Base-by-base conservation (phyloP, 2,329 filamentous ascomycete genomes). In the Cadophora sp. region DNA sequence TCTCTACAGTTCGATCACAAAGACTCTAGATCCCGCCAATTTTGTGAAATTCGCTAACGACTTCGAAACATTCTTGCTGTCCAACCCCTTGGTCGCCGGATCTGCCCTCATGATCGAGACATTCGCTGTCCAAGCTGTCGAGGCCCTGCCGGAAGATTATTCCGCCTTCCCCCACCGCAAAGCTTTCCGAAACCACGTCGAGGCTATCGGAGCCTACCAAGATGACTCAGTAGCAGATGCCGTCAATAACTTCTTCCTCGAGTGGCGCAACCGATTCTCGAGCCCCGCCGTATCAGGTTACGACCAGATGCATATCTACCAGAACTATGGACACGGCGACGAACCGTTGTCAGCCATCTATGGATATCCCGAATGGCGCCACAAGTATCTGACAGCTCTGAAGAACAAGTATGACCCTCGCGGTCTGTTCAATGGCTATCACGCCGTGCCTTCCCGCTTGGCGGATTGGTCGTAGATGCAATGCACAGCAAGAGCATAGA, bases 1-100 rank as follows among this genome's bases (percentile, higher is more conserved):
- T 45, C 41, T 45, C 41, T 45, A 45, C 41, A 45, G 41, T 45
- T 45, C 41, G 41, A 45, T 45, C 41, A 45, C 41, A 45, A 45
- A 45, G 18, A 45, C 41, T 45, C 41, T 45, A 45, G 41, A 45
- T 45, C 41, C 41, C 41, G 41, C 41, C 41, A 45, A 4, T 45
- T 14, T 45, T 45, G 41, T 45, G 41, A 45, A 45, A 45, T 45
- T 45, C 41, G 41, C 41, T 45, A 45, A 45, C 41, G 41, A 45
- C 41, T 45, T 45, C 41, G 41, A 45, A 45, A 45, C 4, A 45
- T 45, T 45, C 41, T 45, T 45, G 41, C 41, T 45, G 41, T 45
- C 41, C 41, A 45, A 45, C 41, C 41, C 41, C 41, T 45, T 45
- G 41, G 41, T 45, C 41, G 41, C 41, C 41, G 41, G 41, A 45